Base-by-base conservation (phyloP, 2,329 filamentous ascomycete genomes). In the Aureobasidium pullulans region DNA sequence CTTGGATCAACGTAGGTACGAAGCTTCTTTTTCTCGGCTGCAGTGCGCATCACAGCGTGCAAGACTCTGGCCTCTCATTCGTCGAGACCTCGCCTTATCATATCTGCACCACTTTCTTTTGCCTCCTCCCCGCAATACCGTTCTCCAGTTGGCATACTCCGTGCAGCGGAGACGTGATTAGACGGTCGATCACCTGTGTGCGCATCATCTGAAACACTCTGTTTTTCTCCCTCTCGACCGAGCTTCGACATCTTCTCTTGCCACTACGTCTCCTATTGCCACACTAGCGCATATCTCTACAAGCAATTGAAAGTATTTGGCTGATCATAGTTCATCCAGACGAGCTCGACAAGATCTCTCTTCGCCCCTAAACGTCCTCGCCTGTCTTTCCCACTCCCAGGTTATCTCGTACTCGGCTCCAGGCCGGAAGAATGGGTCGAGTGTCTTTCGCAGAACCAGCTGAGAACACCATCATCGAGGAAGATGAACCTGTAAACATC, bases 401-500 rank as follows among this genome's bases (percentile, higher is more conserved):
- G 31, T 36, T 48, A 43, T 47, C 28, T 48, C 29, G 57, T 54
- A 61, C 52, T 78, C 77, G 77, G 77, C 77, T 75, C 71, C 67
- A 71, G 66, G 77, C 77, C 77, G 76, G 77, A 76, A 79, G 75
- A 73, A 80, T 80, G 77, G 77, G 76, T 76, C 73, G 73, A 72
- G 77, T 79, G 69, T 77, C 77, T 63, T 79, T 79, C 72, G 71
- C 73, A 72, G 74, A 79, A 68, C 72, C 79, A 73, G 76, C 74
- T 72, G 76, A 77, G 71, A 67, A 74, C 69, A 70, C 74, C 68
- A 74, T 76, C 68, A 68, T 71, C 63, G 69, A 73, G 81, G 82
- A 84, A 68, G 57, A 59, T 59, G 77, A 81, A 72, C 72, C 79
- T 63, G 77, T 79, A 64, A 77, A 77, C 67, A 81, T 85, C 67